Evolutionary conservation across 148 eudicot species (phyloP).

Genomic region (Amaranthus cruentus): DNA sequence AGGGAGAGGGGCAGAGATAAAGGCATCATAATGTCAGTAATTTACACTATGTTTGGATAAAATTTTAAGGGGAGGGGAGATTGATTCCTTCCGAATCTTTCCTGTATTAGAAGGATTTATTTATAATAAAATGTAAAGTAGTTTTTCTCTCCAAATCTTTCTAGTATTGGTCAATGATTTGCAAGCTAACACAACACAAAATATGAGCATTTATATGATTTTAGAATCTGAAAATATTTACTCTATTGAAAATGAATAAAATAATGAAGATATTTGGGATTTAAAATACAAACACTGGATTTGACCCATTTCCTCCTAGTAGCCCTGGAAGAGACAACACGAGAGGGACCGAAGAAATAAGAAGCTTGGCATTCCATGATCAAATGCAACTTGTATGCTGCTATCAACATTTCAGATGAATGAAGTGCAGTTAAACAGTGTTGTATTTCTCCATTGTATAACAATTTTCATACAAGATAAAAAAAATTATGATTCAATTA

Average conservation of each 20-base stretch:
- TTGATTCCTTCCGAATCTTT: too few species aligned
- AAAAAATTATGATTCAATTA: neutral
- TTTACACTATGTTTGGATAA: too few species aligned
- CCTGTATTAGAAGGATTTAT: too few species aligned
- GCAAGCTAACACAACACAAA: neutral
- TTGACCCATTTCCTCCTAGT: neutral
- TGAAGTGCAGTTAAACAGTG: neutral
- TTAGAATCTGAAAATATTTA: neutral
- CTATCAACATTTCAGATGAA: neutral
- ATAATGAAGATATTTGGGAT: neutral
- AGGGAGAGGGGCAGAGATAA: too few species aligned
- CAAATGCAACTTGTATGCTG: neutral
- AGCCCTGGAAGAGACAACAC: neutral
- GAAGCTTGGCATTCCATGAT: neutral
- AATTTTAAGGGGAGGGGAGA: too few species aligned
- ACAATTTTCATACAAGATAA: conserved; percentile 3
- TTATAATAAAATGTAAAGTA: too few species aligned
- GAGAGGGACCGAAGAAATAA: neutral
- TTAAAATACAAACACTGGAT: neutral
- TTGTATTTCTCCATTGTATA: neutral
- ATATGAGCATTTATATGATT: neutral
- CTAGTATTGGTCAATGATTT: neutral
- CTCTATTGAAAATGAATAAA: neutral
- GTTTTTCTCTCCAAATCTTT: too few species aligned
- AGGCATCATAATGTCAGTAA: too few species aligned